phyloP scores from a whole-genome alignment of 768 basidiomycete species.

The Pulveroboletus sp. region DNA sequence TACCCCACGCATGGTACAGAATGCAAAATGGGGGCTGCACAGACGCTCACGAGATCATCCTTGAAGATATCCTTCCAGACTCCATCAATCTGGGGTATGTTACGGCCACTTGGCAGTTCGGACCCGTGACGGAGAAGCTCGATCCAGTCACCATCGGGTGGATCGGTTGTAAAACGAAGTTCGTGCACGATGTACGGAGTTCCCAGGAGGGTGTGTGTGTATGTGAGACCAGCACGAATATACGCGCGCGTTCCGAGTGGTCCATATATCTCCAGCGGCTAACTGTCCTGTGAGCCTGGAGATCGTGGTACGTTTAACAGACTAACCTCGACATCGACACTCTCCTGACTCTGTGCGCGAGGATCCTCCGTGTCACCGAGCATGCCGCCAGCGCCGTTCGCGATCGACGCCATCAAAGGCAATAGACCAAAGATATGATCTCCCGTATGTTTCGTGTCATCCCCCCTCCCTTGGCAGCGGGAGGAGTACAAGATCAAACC shows the following conservation, averaged over 20 bases:
- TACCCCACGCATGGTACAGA: constrained; percentile 81
- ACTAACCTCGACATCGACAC: constrained; percentile 16
- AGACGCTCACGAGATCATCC: constrained; percentile 53
- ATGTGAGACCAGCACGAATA: constrained; percentile 60
- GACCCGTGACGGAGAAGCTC: constrained; percentile 42
- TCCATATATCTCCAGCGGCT: constrained; percentile 83
- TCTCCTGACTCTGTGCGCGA: constrained; percentile 31
- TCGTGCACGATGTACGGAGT: constrained; percentile 79
- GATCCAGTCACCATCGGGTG: constrained; percentile 45
- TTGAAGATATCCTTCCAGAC: constrained; percentile 64
- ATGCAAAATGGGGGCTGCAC: constrained; percentile 74
- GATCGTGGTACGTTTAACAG: not conserved
- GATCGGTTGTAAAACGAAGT: constrained; percentile 61
- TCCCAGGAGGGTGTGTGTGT: constrained; percentile 65
- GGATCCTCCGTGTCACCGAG: constrained; percentile 57
- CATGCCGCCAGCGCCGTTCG: constrained; percentile 73
- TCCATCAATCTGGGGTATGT: constrained; percentile 57
- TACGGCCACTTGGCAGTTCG: constrained; percentile 57
- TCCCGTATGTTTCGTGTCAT: constrained; percentile 38
- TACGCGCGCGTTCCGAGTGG: constrained; percentile 80
- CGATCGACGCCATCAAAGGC: constrained; percentile 60
- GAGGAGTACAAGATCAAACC: constrained; percentile 38
- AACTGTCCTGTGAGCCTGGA: constrained; percentile 9
- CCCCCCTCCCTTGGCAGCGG: not conserved
- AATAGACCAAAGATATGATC: constrained; percentile 78